Evolutionary conservation across 345 rosid genomes (phyloP).

Genomic region (Eucalyptus pauciflora): DNA sequence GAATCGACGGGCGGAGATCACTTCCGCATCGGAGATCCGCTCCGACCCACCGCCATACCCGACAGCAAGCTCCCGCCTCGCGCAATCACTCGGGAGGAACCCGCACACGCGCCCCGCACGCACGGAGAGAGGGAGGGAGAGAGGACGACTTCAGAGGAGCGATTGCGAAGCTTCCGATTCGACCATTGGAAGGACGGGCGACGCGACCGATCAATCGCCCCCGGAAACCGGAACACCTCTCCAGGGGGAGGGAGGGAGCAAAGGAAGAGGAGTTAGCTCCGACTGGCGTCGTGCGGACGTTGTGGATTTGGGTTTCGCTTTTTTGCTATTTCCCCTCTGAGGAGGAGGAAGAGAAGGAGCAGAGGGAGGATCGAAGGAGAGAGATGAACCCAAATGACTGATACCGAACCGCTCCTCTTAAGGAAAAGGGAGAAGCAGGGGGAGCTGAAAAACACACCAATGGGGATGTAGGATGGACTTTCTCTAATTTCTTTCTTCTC

Average conservation of each 20-base stretch:
- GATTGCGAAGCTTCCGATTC: constrained; percentile 2
- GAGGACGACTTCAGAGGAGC: background rate
- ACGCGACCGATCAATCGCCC: background rate
- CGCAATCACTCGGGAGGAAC: background rate
- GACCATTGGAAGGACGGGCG: constrained; percentile 10
- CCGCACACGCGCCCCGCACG: background rate
- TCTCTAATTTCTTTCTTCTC: background rate
- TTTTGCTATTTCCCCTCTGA: background rate
- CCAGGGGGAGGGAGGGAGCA: too few relatives aligned
- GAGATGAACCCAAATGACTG: background rate
- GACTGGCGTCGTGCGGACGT: background rate
- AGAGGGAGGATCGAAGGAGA: background rate
- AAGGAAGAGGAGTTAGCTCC: background rate
- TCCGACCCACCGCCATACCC: background rate
- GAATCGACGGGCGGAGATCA: background rate
- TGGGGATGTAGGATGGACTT: background rate
- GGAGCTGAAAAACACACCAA: background rate
- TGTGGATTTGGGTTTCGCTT: background rate
- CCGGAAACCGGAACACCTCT: background rate
- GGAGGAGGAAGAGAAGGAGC: background rate
- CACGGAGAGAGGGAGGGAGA: background rate
- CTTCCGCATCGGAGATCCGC: constrained; percentile 10
- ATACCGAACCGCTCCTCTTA: background rate
- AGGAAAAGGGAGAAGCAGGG: background rate
- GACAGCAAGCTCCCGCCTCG: background rate